These are phyloP conservation scores for Fusarium sp. DNA, from an alignment of 2,329 filamentous ascomycete species.

Conservation along the genomic window DNA sequence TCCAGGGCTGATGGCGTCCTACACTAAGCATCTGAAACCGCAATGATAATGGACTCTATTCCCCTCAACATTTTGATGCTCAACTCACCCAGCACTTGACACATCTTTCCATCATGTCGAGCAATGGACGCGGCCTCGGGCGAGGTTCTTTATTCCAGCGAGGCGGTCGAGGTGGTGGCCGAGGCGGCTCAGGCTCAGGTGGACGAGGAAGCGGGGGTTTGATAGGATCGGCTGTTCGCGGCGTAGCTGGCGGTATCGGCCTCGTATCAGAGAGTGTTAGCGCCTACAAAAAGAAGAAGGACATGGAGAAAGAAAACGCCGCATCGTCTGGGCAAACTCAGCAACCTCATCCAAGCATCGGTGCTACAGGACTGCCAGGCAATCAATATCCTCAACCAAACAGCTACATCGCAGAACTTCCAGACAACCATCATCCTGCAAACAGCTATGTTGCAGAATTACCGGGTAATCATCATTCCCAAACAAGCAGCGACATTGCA, in stretches of 20 bases:
- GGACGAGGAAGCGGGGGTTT: background rate
- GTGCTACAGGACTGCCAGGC: too few species aligned
- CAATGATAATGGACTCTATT: background rate
- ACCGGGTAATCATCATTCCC: background rate
- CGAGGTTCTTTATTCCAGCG: too few species aligned
- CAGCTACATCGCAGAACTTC: too few species aligned
- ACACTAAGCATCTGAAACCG: background rate
- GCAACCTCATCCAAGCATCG: background rate
- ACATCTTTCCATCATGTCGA: slow-evolving; percentile 1
- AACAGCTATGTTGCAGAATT: too few species aligned
- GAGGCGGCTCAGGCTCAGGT: background rate
- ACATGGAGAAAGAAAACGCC: slow-evolving; percentile 3
- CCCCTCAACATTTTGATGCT: background rate
- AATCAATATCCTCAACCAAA: background rate
- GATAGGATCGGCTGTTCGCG: slow-evolving; percentile 16
- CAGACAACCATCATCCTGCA: too few species aligned
- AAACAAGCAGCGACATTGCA: background rate
- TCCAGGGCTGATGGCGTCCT: background rate
- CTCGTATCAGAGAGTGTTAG: slow-evolving; percentile 10
- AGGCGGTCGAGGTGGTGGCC: slow-evolving; percentile 6
- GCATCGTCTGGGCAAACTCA: background rate
- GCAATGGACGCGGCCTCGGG: slow-evolving; percentile 3
- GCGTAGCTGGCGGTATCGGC: slow-evolving; percentile 22
- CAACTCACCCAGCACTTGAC: background rate
- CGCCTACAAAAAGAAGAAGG: slow-evolving; percentile 21